Evolutionary conservation across 306 rosid species (phyloP).

Genomic region (Ceratonia siliqua): DNA sequence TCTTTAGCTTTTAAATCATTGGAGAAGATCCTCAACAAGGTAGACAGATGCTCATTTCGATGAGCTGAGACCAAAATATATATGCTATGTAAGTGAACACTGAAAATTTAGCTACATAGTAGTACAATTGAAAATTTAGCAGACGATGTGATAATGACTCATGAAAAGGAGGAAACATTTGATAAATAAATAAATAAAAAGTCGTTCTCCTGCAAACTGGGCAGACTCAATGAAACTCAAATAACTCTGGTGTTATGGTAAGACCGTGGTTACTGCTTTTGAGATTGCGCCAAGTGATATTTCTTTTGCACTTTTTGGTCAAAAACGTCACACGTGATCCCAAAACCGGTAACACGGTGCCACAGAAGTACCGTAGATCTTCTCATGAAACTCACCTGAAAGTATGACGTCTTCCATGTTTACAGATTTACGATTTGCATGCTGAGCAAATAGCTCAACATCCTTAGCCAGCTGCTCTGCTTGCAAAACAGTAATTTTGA

Average conservation of each 20-base stretch:
- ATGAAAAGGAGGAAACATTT: not conserved
- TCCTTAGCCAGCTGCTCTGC: conserved; percentile 85
- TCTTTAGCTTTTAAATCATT: conserved; percentile 73
- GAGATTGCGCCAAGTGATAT: too few relatives aligned
- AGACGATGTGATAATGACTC: not conserved
- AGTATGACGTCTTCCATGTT: conserved; percentile 91
- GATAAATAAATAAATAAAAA: not conserved
- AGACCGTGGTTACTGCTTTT: too few relatives aligned
- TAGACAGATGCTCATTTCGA: conserved; percentile 74
- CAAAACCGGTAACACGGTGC: too few relatives aligned
- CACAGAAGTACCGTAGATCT: too few relatives aligned
- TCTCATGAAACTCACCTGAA: conserved; percentile 62
- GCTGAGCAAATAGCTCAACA: conserved; percentile 82
- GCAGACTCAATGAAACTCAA: conserved; percentile 36
- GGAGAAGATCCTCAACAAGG: conserved; percentile 61
- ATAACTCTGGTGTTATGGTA: too few relatives aligned
- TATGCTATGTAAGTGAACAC: not conserved
- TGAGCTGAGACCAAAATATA: conserved; percentile 61
- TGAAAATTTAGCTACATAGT: not conserved
- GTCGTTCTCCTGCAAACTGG: not conserved
- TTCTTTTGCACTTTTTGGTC: too few relatives aligned
- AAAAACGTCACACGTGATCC: too few relatives aligned
- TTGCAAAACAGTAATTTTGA: conserved; percentile 22
- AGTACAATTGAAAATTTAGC: not conserved
- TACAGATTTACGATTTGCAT: conserved; percentile 76